Evolutionary conservation across 2,329 filamentous ascomycete species (phyloP), one percentile per base, ranked within the genome.

Genomic region (Aphanocladium album): DNA sequence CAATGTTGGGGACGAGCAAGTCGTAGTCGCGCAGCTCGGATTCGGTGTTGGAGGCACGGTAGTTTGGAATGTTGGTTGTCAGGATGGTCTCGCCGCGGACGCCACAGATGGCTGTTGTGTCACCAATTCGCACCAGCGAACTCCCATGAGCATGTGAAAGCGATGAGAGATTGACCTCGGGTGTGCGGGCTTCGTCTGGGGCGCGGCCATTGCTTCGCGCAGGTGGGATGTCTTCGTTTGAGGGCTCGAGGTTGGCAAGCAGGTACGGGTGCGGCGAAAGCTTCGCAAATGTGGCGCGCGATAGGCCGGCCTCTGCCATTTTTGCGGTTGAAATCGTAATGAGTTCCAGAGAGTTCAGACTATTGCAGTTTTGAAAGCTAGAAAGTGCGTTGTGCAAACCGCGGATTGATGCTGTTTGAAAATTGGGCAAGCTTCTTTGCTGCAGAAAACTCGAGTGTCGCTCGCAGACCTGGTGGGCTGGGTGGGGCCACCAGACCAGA

Each of bases 101-200:
- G 61, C 93, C 95, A 71, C 93, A 97, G 41, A 99, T 93, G n/a
- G 93, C 91, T 1, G 91, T 92, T 1, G 93, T 98, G 73, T 96
- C 91, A 51, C 95, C 95, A 56, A 90, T 80, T 39, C 95, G 86
- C 54, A 98, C 89, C 0, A 98, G 88, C 1, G 93, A 89, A 68
- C 91, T 96, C 56, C 95, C 95, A 71, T 96, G 88, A 60, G 91
- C 89, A 73, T 99, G 92, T 0, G 91, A 90, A 54, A 99, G 80
- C 23, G 91, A 95, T 27, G 90, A 89, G 0, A 86, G 86, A 74
- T 97, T 95, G 67, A 95, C 81, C 37, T 87, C 86, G n/a, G 89
- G 86, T 23, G 80, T 73, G 49, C 95, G 88, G 62, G 87, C 85
- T 68, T 93, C 83, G 33, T 83, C 78, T 7, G 90, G 84, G 2